phyloP scores from a whole-genome alignment of 1,139 yeast species.

The Magnusiomyces fungicola region DNA sequence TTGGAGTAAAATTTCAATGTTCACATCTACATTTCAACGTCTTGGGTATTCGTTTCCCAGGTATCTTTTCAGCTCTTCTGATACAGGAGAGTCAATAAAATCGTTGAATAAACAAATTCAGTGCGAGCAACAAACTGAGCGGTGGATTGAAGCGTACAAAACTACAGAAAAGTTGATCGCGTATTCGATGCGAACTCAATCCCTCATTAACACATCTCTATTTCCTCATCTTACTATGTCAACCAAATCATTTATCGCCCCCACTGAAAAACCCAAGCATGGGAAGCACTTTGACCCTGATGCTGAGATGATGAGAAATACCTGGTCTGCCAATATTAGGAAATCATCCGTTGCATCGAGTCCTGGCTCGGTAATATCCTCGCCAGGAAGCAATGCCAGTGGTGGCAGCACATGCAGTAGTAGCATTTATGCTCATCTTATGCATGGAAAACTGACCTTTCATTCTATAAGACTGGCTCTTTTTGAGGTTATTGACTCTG shows the following conservation, averaged over 20 bases:
- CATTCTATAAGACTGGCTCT: neutral
- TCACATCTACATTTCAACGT: constrained; percentile 2
- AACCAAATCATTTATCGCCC: no score
- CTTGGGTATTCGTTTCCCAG: neutral
- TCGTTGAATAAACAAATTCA: neutral
- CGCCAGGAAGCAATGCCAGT: neutral
- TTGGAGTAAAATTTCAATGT: constrained; percentile 2
- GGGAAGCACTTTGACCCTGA: no score
- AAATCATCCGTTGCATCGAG: no score
- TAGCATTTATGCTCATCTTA: neutral
- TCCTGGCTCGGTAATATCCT: no score
- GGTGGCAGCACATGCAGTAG: neutral
- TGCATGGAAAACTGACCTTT: neutral
- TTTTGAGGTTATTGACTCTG: neutral
- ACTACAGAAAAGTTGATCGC: constrained; percentile 2
- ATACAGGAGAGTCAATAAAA: neutral
- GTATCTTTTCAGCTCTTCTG: neutral
- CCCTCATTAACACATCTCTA: neutral
- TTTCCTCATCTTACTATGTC: no score
- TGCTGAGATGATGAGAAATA: no score
- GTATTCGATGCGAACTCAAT: neutral
- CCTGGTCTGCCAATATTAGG: no score
- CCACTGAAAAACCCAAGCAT: no score
- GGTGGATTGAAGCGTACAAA: neutral
- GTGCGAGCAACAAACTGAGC: neutral